Evolutionary conservation across 2,329 filamentous ascomycete genomes (phyloP).

Genomic region (Stemphylium vesicarium): DNA sequence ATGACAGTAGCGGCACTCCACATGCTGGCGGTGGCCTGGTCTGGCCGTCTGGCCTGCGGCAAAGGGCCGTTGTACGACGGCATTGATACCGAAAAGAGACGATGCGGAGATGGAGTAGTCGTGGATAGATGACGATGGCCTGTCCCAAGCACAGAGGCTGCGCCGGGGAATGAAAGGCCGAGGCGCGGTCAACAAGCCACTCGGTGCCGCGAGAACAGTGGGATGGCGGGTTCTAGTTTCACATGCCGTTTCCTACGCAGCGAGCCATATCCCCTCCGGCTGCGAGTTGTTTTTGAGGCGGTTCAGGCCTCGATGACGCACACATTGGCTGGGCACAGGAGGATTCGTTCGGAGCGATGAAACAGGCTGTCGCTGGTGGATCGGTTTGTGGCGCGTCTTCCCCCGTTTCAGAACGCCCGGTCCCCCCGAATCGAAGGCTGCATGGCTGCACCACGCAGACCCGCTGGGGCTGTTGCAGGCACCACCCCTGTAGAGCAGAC

Average conservation of each 20-base stretch:
- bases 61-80: neutral
- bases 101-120: constrained; percentile 4
- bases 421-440: constrained; percentile 17
- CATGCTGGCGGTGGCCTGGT: neutral
- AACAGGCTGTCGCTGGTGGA: constrained; percentile 17
- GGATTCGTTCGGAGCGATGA: constrained; percentile 30
- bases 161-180: neutral
- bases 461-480: constrained; percentile 10
- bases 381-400: constrained; percentile 19
- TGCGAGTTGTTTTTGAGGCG: no score
- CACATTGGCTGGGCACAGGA: constrained; percentile 9
- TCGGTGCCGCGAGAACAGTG: neutral
- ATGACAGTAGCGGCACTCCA: neutral
- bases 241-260: constrained; percentile 10
- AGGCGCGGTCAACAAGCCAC: constrained; percentile 1
- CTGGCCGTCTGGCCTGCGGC: neutral
- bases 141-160: constrained; percentile 1
- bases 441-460: constrained; percentile 17
- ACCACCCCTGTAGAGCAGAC: constrained; percentile 11
- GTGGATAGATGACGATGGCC: constrained; percentile 11
- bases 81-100: neutral
- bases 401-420: constrained; percentile 28
- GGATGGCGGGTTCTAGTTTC: constrained; percentile 2
- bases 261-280: constrained; percentile 1
- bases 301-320: constrained; percentile 19